Base-by-base conservation (phyloP, 306 rosid species). In the Ziziphus jujuba region DNA sequence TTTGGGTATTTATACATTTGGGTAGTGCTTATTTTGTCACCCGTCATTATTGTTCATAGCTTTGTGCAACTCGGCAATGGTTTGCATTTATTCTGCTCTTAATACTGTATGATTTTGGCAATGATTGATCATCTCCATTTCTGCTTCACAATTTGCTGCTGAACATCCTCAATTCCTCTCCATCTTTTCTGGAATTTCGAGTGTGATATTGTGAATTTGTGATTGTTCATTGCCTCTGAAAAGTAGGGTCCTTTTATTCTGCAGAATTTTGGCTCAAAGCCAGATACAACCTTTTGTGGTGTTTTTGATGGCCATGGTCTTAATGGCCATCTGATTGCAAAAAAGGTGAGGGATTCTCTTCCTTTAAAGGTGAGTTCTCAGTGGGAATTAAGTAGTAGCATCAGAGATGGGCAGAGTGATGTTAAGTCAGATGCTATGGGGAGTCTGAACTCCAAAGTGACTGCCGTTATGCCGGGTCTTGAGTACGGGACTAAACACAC, bases 251-350 rank as follows among this genome's bases (percentile, higher is more conserved):
- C 14, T 6, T 44, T 11, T 38, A 43, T 51, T 43, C 21, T 51
- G 40, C 79, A 92, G 84, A 92, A 84, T 49, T 87, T 92, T 49
- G 74, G 86, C 25, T 80, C 84, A 13, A 82, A 60, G 66, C 67
- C 69, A 12, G 89, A 78, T 59, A 57, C 82, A 7, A 70, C 80
- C 12, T 86, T 92, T 43, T 92, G 98, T 59, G 98, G 95, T 56
- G 92, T 89, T 43, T 92, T 92, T 66, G 98, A 92, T 76, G 98
- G 98, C 3, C 98, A 92, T n/a, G 98, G 98, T 67, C 98, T 95
- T 21, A 16, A 23, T 71, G 98, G 98, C 24, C 98, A 89, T 69
- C 19, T 64, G 79, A 85, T 92, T 70, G 87, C 98, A 10, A 92
- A 76, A 84, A 87, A 84, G 78, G 91, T 92, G 22, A 87, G 96